These are phyloP conservation scores for Wickerhamomyces pijperi DNA, from an alignment of 805 yeast genomes.

Conservation along the genomic window DNA sequence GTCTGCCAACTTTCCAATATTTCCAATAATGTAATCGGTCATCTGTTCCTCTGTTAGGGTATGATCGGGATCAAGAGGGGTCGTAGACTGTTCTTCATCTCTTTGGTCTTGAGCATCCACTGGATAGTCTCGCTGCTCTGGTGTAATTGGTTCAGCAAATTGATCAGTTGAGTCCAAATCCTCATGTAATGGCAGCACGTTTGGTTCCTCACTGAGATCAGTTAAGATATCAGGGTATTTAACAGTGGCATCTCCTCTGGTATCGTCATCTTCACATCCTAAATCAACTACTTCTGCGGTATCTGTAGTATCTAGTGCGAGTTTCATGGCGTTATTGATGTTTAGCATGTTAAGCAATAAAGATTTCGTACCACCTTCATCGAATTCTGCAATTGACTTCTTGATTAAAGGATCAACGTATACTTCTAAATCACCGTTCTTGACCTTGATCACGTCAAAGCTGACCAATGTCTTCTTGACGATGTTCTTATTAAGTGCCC, in stretches of 20 bases:
- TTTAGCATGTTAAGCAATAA: conserved; percentile 50
- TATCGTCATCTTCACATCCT: conserved; percentile 9
- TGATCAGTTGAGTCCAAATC: conserved; percentile 2
- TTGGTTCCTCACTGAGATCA: conserved; percentile 7
- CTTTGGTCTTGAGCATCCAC: no score
- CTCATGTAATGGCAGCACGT: no score
- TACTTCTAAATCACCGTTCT: conserved; percentile 51
- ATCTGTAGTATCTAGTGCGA: conserved; percentile 52
- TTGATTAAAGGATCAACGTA: conserved; percentile 65
- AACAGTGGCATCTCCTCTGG: conserved; percentile 6
- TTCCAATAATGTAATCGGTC: background rate
- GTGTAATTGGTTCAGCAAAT: no score
- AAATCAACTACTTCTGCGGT: conserved; percentile 5
- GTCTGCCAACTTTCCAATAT: background rate
- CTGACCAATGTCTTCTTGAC: conserved; percentile 37
- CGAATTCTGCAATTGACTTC: conserved; percentile 62
- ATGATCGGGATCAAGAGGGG: conserved; percentile 4
- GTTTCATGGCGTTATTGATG: conserved; percentile 39
- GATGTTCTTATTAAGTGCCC: conserved; percentile 4
- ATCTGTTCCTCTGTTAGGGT: conserved; percentile 5
- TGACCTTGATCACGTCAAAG: conserved; percentile 39
- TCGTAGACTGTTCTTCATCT: no score
- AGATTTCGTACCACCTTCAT: conserved; percentile 73
- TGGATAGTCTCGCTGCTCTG: no score
- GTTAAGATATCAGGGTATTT: conserved; percentile 14